Evolutionary conservation across 2,329 filamentous ascomycete species (phyloP).

Genomic region (Ophiosphaerella narmari): DNA sequence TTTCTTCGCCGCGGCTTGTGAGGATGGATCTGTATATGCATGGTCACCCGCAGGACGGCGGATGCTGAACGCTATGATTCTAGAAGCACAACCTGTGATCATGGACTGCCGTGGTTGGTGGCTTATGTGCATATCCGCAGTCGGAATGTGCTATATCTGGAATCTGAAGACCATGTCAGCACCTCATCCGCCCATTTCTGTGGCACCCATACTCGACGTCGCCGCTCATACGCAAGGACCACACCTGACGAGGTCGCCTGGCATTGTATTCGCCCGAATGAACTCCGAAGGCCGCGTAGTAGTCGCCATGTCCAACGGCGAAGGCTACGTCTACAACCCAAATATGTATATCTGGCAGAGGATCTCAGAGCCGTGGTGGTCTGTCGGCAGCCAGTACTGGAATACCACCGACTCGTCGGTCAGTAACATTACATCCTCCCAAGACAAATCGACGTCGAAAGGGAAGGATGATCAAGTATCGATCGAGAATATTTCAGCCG

Average conservation of each 20-base stretch:
- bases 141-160: constrained; percentile 91
- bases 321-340: constrained; percentile 88
- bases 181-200: constrained; percentile 85
- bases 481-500: constrained; percentile 74
- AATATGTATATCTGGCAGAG: constrained; percentile 91
- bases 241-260: constrained; percentile 78
- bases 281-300: constrained; percentile 86
- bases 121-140: constrained; percentile 86
- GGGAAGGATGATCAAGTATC: constrained; percentile 54
- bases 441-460: constrained; percentile 29
- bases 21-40: constrained; percentile 86
- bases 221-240: constrained; percentile 78
- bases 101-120: constrained; percentile 88
- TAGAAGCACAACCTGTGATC: constrained; percentile 93
- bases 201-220: constrained; percentile 86
- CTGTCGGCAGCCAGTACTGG: constrained; percentile 97
- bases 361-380: constrained; percentile 97
- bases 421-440: constrained; percentile 73
- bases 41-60: constrained; percentile 93
- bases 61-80: constrained; percentile 78
- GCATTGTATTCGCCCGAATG: constrained; percentile 86
- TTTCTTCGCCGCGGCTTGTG: constrained; percentile 91
- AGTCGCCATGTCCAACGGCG: constrained; percentile 90
- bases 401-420: constrained; percentile 94
- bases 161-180: constrained; percentile 82